A percentile compares a stretch with the other conserved stretches of the same genome.
Conservation (phyloP, 129 eudicot genomes). For the Smallanthus sonchifolius region DNA sequence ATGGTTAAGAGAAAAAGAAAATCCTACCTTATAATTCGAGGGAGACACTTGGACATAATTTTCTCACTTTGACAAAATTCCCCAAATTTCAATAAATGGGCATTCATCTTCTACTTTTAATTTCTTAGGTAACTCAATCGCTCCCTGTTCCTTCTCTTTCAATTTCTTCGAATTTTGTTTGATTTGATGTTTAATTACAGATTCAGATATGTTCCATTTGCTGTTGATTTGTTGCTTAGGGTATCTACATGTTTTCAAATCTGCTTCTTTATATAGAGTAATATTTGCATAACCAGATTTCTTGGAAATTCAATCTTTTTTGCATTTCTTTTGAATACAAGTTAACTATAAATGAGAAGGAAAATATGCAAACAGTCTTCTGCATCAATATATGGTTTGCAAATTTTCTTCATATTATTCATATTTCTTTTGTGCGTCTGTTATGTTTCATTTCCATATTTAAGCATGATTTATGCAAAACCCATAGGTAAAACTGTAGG, state of each 20-base stretch:
- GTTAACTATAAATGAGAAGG: not conserved
- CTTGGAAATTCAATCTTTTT: too few species aligned
- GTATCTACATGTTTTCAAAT: not conserved
- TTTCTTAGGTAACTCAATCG: not conserved
- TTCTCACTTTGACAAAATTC: not conserved
- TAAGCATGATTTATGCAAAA: not conserved
- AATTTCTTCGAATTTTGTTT: not conserved
- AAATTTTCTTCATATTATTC: not conserved
- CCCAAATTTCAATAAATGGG: not conserved
- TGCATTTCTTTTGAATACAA: not conserved
- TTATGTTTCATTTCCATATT: not conserved
- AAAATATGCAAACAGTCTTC: not conserved
- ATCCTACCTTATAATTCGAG: not conserved
- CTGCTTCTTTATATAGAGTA: not conserved
- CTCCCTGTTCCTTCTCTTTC: not conserved
- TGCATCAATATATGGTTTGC: not conserved
- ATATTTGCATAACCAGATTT: not conserved
- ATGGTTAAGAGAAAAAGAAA: not conserved
- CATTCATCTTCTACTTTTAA: not conserved
- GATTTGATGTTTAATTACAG: not conserved
- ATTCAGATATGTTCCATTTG: not conserved
- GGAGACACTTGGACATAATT: not conserved
- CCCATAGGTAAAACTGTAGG: not conserved
- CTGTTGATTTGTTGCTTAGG: not conserved
- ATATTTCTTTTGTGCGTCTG: not conserved